Conservation (phyloP, 1,284 basidiomycete genomes). For the Microbotryum saponariae region DNA sequence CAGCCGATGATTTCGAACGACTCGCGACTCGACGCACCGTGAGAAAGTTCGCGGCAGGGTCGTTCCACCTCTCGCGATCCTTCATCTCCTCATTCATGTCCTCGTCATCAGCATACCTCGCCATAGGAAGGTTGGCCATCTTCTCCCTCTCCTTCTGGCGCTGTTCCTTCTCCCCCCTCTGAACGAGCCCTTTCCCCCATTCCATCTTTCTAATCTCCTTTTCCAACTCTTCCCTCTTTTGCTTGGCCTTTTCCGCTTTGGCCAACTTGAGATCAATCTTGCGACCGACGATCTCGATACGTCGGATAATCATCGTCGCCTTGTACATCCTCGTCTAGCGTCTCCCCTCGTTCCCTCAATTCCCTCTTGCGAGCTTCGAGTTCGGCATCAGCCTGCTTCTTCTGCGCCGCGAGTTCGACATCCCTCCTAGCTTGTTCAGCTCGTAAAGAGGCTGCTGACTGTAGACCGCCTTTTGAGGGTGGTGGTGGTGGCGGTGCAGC, state of each 20-base stretch:
- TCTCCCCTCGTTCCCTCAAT: constrained; percentile 32
- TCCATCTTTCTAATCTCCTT: constrained; percentile 84
- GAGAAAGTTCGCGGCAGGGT: constrained; percentile 87
- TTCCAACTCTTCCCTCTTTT: constrained; percentile 69
- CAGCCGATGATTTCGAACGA: not conserved
- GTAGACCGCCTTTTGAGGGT: constrained; percentile 61
- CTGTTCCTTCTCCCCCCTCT: constrained; percentile 66
- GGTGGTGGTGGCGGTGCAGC: constrained; percentile 34
- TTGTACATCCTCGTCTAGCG: constrained; percentile 42
- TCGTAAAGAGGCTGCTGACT: constrained; percentile 52
- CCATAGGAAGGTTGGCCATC: constrained; percentile 52
- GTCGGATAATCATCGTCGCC: constrained; percentile 53
- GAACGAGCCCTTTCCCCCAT: constrained; percentile 91
- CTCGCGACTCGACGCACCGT: constrained; percentile 61
- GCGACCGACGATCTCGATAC: constrained; percentile 79
- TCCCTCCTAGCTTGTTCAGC: constrained; percentile 44
- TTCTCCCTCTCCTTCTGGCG: constrained; percentile 61
- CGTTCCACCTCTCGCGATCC: constrained; percentile 78
- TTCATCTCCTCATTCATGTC: constrained; percentile 76
- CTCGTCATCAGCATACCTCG: constrained; percentile 67
- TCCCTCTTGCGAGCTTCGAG: constrained; percentile 36
- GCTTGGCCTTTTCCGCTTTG: constrained; percentile 66
- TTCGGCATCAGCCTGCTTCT: constrained; percentile 44
- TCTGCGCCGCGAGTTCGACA: constrained; percentile 40
- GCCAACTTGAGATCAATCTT: constrained; percentile 81